Evolutionary conservation across 768 basidiomycete genomes (phyloP).

Genomic region (Boletus rubropictus): DNA sequence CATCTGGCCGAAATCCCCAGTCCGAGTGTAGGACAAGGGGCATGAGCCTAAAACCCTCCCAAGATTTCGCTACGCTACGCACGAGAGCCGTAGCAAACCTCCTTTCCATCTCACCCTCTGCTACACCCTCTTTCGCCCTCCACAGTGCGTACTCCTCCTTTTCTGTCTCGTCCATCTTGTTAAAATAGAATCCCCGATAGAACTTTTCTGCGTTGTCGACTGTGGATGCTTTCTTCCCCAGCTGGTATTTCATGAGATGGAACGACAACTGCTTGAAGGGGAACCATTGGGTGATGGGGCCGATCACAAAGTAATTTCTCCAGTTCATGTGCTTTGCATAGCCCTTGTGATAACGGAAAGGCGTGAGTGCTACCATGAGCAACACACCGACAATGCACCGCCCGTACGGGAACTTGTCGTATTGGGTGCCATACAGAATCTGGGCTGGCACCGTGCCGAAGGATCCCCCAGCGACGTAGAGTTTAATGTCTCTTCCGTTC

Average conservation of each 20-base stretch:
- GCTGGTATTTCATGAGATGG: conserved; percentile 27
- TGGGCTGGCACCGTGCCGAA: conserved; percentile 52
- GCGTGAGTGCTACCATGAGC: too few species aligned
- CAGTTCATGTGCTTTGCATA: conserved; percentile 47
- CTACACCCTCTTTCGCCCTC: conserved; percentile 35
- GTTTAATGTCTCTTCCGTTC: conserved; percentile 31
- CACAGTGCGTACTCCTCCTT: conserved; percentile 34
- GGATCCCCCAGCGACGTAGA: conserved; percentile 50
- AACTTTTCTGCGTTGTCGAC: conserved; percentile 39
- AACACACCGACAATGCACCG: too few species aligned
- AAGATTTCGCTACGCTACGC: conserved; percentile 48
- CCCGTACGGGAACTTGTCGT: too few species aligned
- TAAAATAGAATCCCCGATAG: conserved; percentile 34
- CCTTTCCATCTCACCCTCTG: conserved; percentile 41
- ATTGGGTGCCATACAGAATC: conserved; percentile 47
- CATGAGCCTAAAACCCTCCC: conserved; percentile 48
- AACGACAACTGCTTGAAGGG: conserved; percentile 35
- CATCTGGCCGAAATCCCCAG: conserved; percentile 33
- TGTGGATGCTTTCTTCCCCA: conserved; percentile 33
- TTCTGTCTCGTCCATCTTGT: conserved; percentile 36
- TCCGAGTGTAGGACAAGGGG: conserved; percentile 39
- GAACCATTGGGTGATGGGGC: conserved; percentile 39
- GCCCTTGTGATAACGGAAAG: conserved; percentile 40
- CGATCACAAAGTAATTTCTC: conserved; percentile 41
- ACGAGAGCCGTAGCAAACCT: conserved; percentile 38